phyloP scores from a whole-genome alignment of 768 basidiomycete species.

The Dacryopinax spathularia region DNA sequence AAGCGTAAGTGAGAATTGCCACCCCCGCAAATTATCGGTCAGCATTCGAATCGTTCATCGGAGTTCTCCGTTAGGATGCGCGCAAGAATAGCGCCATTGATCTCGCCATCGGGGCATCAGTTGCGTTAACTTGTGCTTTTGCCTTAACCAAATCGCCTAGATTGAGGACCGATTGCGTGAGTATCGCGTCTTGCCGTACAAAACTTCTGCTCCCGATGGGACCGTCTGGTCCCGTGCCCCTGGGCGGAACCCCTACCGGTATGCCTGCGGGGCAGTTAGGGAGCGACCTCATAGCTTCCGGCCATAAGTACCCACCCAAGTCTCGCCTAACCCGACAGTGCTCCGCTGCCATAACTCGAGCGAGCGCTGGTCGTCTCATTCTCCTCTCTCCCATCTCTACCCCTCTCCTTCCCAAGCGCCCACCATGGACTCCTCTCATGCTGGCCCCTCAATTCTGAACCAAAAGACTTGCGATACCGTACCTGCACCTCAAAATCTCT shows the following conservation, averaged over 20 bases:
- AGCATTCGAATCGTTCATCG: not conserved
- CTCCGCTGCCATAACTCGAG: not conserved
- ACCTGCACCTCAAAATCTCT: slow-evolving; percentile 37
- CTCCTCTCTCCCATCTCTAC: not conserved
- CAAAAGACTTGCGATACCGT: slow-evolving; percentile 55
- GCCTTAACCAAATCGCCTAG: not conserved
- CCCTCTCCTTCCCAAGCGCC: slow-evolving; percentile 5
- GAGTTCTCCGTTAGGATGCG: not conserved
- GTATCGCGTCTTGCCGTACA: slow-evolving; percentile 1
- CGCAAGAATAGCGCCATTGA: not conserved
- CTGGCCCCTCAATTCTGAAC: slow-evolving; percentile 17
- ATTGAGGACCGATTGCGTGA: not conserved
- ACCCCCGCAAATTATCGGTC: not conserved
- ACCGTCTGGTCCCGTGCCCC: not conserved
- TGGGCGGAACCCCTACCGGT: too few relatives aligned
- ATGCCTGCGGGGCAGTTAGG: not conserved
- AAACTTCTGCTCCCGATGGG: not conserved
- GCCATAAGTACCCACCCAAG: not conserved
- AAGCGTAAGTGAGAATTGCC: not conserved
- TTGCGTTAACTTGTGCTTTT: not conserved
- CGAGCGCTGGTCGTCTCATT: not conserved
- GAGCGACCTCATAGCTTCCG: not conserved
- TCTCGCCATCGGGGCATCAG: not conserved
- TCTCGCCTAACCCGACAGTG: not conserved
- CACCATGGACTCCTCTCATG: slow-evolving; percentile 14